phyloP scores from a whole-genome alignment of 2,329 filamentous ascomycete genomes.

The Myriosclerotinia curreyana region DNA sequence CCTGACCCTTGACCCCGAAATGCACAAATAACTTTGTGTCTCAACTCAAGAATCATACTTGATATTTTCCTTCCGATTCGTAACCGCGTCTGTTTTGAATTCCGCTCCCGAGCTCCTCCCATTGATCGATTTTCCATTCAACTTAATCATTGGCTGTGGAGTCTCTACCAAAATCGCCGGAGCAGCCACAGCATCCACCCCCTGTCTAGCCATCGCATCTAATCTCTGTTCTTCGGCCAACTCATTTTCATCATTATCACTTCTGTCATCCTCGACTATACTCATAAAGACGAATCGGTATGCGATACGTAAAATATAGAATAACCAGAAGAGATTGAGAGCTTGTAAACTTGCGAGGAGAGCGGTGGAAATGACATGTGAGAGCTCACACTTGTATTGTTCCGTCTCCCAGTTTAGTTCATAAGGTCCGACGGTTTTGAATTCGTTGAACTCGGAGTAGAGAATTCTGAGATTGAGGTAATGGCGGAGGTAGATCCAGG shows the following conservation, averaged over 20 bases:
- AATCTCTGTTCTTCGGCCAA: slow-evolving; percentile 25
- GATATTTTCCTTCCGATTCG: slow-evolving; percentile 25
- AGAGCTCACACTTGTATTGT: slow-evolving; percentile 73
- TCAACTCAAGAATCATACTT: slow-evolving; percentile 1
- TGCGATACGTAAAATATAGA: slow-evolving; percentile 70
- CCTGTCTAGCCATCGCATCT: slow-evolving; percentile 19
- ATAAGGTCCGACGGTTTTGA: slow-evolving; percentile 69
- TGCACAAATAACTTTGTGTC: no score
- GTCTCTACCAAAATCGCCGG: neutral
- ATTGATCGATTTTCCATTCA: slow-evolving; percentile 24
- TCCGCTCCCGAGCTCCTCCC: slow-evolving; percentile 21
- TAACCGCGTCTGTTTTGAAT: slow-evolving; percentile 21
- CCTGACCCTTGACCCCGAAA: neutral
- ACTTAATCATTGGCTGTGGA: slow-evolving; percentile 14
- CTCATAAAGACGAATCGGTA: slow-evolving; percentile 64
- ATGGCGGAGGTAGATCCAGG: slow-evolving; percentile 89
- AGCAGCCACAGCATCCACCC: slow-evolving; percentile 15
- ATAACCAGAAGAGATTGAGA: slow-evolving; percentile 78
- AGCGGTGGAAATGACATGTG: slow-evolving; percentile 63
- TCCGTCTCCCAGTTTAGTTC: slow-evolving; percentile 71
- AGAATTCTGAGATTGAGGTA: slow-evolving; percentile 76
- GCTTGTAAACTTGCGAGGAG: slow-evolving; percentile 67
- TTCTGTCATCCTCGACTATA: slow-evolving; percentile 65
- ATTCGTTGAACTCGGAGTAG: slow-evolving; percentile 70
- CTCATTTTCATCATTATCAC: slow-evolving; percentile 58